phyloP scores from a whole-genome alignment of 768 basidiomycete species.

The Phanerochaete sordida region DNA sequence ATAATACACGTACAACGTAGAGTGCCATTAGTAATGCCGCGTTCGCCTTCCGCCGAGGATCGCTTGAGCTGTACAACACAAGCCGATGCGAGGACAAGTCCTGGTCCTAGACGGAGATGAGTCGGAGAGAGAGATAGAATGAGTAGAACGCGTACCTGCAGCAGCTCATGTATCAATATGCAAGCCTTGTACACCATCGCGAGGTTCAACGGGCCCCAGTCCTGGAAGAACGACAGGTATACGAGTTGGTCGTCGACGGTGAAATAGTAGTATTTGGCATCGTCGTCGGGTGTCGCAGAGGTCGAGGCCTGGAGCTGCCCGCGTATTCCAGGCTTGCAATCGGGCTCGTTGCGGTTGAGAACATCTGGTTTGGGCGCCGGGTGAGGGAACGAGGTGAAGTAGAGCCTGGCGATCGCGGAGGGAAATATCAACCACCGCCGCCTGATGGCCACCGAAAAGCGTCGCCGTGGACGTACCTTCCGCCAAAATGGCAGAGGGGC shows the following conservation, averaged over 20 bases:
- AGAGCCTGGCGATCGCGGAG: constrained; percentile 44
- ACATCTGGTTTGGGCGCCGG: constrained; percentile 63
- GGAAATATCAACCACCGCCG: not conserved
- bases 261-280: constrained; percentile 83
- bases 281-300: constrained; percentile 67
- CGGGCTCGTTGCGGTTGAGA: constrained; percentile 59
- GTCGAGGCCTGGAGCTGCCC: constrained; percentile 55
- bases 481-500: constrained; percentile 75
- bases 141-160: constrained; percentile 51
- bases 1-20: constrained; percentile 66
- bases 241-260: constrained; percentile 89
- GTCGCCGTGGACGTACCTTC: constrained; percentile 49
- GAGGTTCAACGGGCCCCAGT: constrained; percentile 90
- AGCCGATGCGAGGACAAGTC: constrained; percentile 70
- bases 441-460: not conserved
- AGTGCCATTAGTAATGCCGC: constrained; percentile 93
- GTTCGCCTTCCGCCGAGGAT: constrained; percentile 87
- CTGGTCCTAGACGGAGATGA: constrained; percentile 52
- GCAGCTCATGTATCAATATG: constrained; percentile 85
- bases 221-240: constrained; percentile 92
- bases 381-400: constrained; percentile 85
- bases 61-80: constrained; percentile 84
- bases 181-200: constrained; percentile 94
- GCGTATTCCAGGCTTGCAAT: constrained; percentile 59
- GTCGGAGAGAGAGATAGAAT: not conserved